phyloP scores from a whole-genome alignment of 768 basidiomycete species.

The Mycena latifolia region DNA sequence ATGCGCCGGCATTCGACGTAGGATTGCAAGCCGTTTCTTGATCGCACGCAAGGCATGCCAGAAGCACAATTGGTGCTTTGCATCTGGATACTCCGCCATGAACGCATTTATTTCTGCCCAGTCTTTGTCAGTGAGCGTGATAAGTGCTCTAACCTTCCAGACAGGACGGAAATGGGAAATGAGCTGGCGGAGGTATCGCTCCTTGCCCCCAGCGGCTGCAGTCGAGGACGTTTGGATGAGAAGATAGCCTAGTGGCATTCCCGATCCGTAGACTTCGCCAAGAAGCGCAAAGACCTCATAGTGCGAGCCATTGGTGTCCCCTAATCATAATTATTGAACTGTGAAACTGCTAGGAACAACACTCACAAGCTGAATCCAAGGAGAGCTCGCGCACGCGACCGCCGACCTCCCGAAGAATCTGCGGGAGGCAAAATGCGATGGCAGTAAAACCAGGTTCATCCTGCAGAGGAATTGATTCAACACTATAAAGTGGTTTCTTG shows the following conservation, averaged over 20 bases:
- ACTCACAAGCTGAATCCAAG: slow-evolving; percentile 47
- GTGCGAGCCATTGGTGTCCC: slow-evolving; percentile 47
- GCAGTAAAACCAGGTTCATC: slow-evolving; percentile 36
- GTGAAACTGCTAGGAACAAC: not conserved
- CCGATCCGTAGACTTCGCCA: slow-evolving; percentile 48
- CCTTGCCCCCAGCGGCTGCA: slow-evolving; percentile 33
- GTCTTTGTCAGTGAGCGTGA: slow-evolving; percentile 51
- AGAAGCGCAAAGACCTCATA: slow-evolving; percentile 49
- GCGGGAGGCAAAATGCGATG: slow-evolving; percentile 43
- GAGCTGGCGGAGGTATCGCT: slow-evolving; percentile 41
- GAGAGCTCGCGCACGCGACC: slow-evolving; percentile 41
- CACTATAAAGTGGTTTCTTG: slow-evolving; percentile 16
- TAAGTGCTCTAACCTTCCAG: slow-evolving; percentile 39
- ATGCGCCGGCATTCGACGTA: slow-evolving; percentile 39
- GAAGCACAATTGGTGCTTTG: slow-evolving; percentile 54
- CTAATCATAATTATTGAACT: slow-evolving; percentile 29
- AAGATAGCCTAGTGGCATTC: slow-evolving; percentile 48
- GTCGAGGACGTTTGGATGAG: slow-evolving; percentile 36
- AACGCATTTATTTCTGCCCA: slow-evolving; percentile 50
- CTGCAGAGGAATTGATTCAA: slow-evolving; percentile 4
- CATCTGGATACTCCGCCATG: slow-evolving; percentile 39
- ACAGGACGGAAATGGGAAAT: slow-evolving; percentile 38
- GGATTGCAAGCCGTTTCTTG: slow-evolving; percentile 44
- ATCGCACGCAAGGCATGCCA: slow-evolving; percentile 49
- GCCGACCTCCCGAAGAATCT: slow-evolving; percentile 38